These are phyloP conservation scores for Phialophora chinensis DNA, from an alignment of 2,329 filamentous ascomycete genomes.

Conservation along the genomic window DNA sequence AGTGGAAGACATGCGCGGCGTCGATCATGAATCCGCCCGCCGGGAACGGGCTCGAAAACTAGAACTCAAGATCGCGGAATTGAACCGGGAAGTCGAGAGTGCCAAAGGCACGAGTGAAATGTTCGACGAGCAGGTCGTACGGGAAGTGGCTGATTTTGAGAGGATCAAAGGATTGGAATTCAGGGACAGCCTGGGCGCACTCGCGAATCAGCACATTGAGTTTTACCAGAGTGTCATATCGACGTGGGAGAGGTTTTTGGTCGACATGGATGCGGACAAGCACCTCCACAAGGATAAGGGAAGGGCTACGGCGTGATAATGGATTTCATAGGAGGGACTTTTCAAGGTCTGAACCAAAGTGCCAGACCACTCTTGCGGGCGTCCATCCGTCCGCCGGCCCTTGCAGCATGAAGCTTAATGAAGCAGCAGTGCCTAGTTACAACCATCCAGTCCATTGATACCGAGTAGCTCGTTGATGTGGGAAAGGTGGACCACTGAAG, in stretches of 20 bases:
- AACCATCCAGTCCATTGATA: not conserved
- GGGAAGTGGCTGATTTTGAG: conserved; percentile 92
- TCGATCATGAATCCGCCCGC: conserved; percentile 91
- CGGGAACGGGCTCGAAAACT: conserved; percentile 87
- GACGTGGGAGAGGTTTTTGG: conserved; percentile 89
- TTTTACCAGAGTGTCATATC: conserved; percentile 83
- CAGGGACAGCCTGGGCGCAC: conserved; percentile 78
- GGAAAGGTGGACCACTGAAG: too few species aligned
- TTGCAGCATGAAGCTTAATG: not conserved
- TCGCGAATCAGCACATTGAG: conserved; percentile 83
- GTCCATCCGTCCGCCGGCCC: not conserved
- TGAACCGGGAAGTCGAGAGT: conserved; percentile 86
- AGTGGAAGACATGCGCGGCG: conserved; percentile 93
- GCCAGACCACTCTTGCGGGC: not conserved
- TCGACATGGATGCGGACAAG: conserved; percentile 77
- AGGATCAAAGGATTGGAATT: conserved; percentile 95
- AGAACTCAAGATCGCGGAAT: conserved; percentile 88
- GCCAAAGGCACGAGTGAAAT: conserved; percentile 86
- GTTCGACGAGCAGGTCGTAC: conserved; percentile 95
- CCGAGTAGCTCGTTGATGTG: not conserved
- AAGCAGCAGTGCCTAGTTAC: not conserved
- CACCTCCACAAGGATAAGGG: conserved; percentile 36
- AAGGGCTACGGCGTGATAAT: conserved; percentile 25
- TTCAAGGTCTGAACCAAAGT: not conserved
- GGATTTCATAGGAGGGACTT: not conserved